Evolutionary conservation across 305 asterid species (phyloP).

Genomic region (Rubia peregrina): DNA sequence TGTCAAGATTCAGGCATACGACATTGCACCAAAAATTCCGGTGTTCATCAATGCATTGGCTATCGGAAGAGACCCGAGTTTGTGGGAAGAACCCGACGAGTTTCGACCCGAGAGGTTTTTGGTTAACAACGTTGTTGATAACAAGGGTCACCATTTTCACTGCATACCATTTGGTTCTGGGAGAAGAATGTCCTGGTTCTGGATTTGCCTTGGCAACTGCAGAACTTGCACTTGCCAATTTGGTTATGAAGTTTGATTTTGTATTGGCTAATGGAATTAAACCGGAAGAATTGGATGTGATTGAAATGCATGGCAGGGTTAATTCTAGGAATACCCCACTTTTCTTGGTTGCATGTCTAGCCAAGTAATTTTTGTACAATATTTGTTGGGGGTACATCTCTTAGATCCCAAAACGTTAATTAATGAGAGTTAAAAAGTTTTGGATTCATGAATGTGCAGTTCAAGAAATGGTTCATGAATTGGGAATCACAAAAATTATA

Average conservation of each 20-base stretch:
- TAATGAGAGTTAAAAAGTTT: too few relatives aligned
- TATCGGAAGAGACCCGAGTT: neutral
- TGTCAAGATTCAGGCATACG: neutral
- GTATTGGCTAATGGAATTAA: neutral
- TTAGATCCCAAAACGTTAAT: too few relatives aligned
- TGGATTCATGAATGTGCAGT: too few relatives aligned
- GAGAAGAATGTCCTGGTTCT: neutral
- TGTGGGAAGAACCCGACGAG: neutral
- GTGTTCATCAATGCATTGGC: neutral
- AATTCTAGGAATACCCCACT: neutral
- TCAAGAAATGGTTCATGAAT: too few relatives aligned
- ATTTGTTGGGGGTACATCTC: too few relatives aligned
- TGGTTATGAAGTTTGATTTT: neutral
- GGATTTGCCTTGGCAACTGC: neutral
- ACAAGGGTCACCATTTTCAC: neutral
- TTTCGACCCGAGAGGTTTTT: neutral
- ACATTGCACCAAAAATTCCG: neutral
- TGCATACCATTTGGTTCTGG: neutral
- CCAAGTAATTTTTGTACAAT: neutral
- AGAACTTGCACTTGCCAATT: neutral
- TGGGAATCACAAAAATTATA: too few relatives aligned
- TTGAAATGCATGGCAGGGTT: neutral
- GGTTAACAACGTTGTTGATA: neutral
- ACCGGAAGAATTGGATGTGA: neutral
- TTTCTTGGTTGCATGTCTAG: neutral